Evolutionary conservation across 805 yeast species (phyloP).

Genomic region (Lachancea nothofagi): DNA sequence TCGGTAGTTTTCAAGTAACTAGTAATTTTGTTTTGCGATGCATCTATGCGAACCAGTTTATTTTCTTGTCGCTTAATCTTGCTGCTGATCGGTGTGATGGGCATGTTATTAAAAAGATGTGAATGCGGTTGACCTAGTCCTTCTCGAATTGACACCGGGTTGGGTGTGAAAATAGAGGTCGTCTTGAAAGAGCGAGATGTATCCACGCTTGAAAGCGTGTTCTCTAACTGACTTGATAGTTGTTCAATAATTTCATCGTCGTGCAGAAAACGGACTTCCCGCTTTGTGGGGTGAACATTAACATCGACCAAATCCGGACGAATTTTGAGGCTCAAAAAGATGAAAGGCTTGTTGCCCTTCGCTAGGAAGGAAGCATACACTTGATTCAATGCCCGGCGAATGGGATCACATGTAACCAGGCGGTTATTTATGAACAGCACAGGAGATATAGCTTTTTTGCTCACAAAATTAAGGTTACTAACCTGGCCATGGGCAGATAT

Average conservation of each 20-base stretch:
- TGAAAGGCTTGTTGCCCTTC: constrained; percentile 69
- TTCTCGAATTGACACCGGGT: constrained; percentile 4
- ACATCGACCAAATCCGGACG: constrained; percentile 76
- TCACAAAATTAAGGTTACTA: constrained; percentile 64
- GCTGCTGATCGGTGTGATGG: constrained; percentile 8
- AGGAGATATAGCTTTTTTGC: constrained; percentile 58
- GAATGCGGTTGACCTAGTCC: constrained; percentile 7
- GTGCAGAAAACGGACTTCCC: constrained; percentile 79
- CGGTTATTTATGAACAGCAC: constrained; percentile 83
- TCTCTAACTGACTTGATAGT: constrained; percentile 47
- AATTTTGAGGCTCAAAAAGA: constrained; percentile 66
- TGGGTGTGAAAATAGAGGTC: constrained; percentile 40
- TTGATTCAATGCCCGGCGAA: constrained; percentile 60
- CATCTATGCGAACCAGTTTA: constrained; percentile 32
- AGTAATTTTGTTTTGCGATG: constrained; percentile 30
- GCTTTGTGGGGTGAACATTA: constrained; percentile 91
- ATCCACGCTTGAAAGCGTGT: constrained; percentile 51
- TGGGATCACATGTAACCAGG: constrained; percentile 75
- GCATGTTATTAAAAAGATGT: constrained; percentile 4
- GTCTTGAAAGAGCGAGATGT: constrained; percentile 62
- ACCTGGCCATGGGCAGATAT: constrained; percentile 55
- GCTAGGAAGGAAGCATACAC: constrained; percentile 66
- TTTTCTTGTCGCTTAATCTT: constrained; percentile 30
- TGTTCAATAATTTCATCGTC: constrained; percentile 80
- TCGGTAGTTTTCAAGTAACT: constrained; percentile 19